Evolutionary conservation across 768 basidiomycete species (phyloP), one percentile per base, ranked within the genome.

Genomic region (Boletus reticulatus): DNA sequence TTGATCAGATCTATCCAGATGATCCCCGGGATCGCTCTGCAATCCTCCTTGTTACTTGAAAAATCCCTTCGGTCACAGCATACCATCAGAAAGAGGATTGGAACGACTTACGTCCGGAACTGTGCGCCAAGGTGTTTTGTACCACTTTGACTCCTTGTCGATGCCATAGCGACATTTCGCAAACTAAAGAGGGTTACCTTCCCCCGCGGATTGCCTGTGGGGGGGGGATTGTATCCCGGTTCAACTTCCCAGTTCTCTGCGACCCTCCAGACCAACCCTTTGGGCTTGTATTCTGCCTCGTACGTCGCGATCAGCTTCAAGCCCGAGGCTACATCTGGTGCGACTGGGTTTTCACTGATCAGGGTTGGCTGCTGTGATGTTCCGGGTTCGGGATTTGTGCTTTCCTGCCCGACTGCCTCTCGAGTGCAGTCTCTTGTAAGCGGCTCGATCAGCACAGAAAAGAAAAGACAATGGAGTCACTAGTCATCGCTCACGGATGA

Each of bases 331-430:
- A 93, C 83, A 62, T 88, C 85, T 41, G 84, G 77, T 4, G 84
- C 90, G 14, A 94, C 79, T 7, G 94, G 94, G 66, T 95, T 95
- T 76, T 96, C 93, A 69, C 87, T 88, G 56, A 94, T 67, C 47
- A 16, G 36, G 6, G 11, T 98, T 98, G 48, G 94, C 95, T 10
- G 96, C 94, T 1, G 90, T 94, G 75, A 98, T 98, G 71, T 98
- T 98, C 37, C n/a, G n/a, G n/a, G n/a, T n/a, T n/a, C n/a, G 93
- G 94, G 56, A 90, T 87, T 76, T 97, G 95, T 0, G 96, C 96
- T 75, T 97, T 98, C 61, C 94, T 81, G 45, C 95, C 95, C 22
- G 90, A 87, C 73, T 94, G 92, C 72, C 95, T 81, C 74, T 97
- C 93, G 22, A 95, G 95, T 63, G 89, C 92, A 52, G 94, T 84